These are phyloP conservation scores for Exophiala viscosa DNA, from an alignment of 2,329 filamentous ascomycete genomes.

Conservation along the genomic window DNA sequence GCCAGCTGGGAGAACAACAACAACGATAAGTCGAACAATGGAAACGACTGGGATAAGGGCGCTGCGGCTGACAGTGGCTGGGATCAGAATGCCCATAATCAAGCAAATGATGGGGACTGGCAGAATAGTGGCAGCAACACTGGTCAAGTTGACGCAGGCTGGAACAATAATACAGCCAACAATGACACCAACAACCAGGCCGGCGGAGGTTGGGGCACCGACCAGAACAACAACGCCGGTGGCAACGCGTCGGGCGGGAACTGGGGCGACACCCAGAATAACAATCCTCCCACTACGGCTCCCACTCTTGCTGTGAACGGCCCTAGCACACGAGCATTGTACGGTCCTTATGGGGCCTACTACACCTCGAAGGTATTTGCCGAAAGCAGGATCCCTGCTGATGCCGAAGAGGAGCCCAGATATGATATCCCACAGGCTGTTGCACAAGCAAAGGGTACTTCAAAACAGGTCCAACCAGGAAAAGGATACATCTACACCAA, in stretches of 20 bases:
- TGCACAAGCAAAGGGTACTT: slow-evolving; percentile 14
- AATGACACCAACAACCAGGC: slow-evolving; percentile 8
- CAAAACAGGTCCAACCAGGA: slow-evolving; percentile 34
- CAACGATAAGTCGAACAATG: slow-evolving; percentile 6
- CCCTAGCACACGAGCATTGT: slow-evolving; percentile 11
- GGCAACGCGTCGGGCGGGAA: neutral
- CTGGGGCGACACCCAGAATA: neutral
- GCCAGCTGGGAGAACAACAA: neutral
- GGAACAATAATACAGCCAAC: neutral
- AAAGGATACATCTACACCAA: slow-evolving; percentile 31
- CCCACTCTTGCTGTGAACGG: neutral
- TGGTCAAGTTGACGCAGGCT: neutral
- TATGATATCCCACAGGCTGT: slow-evolving; percentile 27
- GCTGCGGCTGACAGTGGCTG: neutral
- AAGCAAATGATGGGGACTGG: no score
- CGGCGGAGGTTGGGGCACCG: slow-evolving; percentile 8
- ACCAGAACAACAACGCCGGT: slow-evolving; percentile 1
- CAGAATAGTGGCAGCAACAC: neutral
- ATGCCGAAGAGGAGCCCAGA: slow-evolving; percentile 27
- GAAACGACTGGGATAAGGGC: neutral
- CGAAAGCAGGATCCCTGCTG: slow-evolving; percentile 3
- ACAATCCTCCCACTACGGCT: neutral
- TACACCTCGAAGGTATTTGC: slow-evolving; percentile 15
- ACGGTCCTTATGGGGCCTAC: slow-evolving; percentile 28
- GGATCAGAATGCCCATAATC: no score